Evolutionary conservation across 306 rosid species (phyloP), one percentile per base, ranked within the genome.

Genomic region (Pyrus bretschneideri): DNA sequence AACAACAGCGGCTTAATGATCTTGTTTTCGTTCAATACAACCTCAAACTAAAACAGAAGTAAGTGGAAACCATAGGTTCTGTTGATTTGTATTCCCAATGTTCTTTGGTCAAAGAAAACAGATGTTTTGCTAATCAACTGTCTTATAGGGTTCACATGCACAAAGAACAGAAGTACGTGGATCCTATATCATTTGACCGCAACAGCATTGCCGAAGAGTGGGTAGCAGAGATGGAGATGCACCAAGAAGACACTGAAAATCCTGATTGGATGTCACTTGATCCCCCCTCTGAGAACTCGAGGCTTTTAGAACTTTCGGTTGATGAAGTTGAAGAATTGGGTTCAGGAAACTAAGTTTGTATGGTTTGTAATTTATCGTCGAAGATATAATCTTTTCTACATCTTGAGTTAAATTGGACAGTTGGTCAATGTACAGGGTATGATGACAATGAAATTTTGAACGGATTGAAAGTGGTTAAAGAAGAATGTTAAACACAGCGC

Each of bases 1-100:
- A 88, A 87, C 85, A 83, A 74, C 91, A 88, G 78, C 87, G 89
- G 72, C 86, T 88, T 42, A 84, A 82, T 4, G 96, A 91, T 85
- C 89, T 91, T 35, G 86, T 85, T 80, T 88, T 85, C 78, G 89
- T 91, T 79, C 93, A 84, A 22, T 72, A 67, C 76, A 83, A 83
- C 79, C 5, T 80, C 76, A 81, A 75, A 80, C 69, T 79, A 22
- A 76, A 63, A 68, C 83, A 83, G 57, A 67, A 29, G 86, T 83
- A 78, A 79, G 81, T 38, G 67, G 52, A 68, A 76, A 71, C 35
- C 61, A 14, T 64, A 18, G 58, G 49, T 57, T 42, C 51, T 33
- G 22, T 40, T 9, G 57, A 9, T 35, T 19, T 61, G 77, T 74
- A 35, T 18, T 51, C 30, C 30, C 17, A 55, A 38, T 66, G 27